A percentile compares a stretch with the other conserved stretches of the same genome.
phyloP scores from a whole-genome alignment of 2,329 filamentous ascomycete genomes.

The Plectosphaerella sp. region DNA sequence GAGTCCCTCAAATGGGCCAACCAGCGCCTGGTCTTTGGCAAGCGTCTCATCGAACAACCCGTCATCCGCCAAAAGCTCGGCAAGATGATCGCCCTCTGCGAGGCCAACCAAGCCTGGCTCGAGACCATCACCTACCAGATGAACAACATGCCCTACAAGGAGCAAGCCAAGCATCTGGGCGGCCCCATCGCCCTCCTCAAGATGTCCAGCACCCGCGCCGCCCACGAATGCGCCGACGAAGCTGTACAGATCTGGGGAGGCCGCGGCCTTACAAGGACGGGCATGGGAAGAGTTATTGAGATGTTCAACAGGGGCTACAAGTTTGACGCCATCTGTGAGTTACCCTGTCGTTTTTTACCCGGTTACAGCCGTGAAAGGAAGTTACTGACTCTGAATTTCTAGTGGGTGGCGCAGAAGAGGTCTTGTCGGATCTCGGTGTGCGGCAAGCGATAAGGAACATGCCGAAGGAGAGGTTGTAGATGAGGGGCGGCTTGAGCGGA shows the following conservation, averaged over 20 bases:
- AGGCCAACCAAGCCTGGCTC: constrained; percentile 82
- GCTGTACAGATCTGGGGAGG: constrained; percentile 84
- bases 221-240: constrained; percentile 80
- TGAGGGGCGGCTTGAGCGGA: neutral
- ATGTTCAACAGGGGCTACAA: constrained; percentile 84
- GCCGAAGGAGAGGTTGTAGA: constrained; percentile 76
- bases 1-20: constrained; percentile 87
- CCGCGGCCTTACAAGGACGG: constrained; percentile 71
- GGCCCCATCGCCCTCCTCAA: constrained; percentile 82
- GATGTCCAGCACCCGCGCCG: constrained; percentile 69
- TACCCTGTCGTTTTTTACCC: too few relatives aligned
- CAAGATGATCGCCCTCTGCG: constrained; percentile 78
- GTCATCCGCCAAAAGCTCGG: constrained; percentile 83
- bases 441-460: constrained; percentile 80
- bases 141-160: constrained; percentile 75
- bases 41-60: constrained; percentile 77
- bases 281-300: constrained; percentile 80
- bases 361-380: too few relatives aligned
- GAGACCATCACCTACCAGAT: constrained; percentile 85
- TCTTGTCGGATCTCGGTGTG: constrained; percentile 75
- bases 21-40: constrained; percentile 79
- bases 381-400: constrained; percentile 49
- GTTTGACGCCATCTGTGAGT: constrained; percentile 41
- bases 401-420: constrained; percentile 77
- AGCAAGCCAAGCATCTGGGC: constrained; percentile 71